These are phyloP conservation scores for Tuber umbilicatum DNA, from an alignment of 495 filamentous ascomycete species.

Conservation along the genomic window DNA sequence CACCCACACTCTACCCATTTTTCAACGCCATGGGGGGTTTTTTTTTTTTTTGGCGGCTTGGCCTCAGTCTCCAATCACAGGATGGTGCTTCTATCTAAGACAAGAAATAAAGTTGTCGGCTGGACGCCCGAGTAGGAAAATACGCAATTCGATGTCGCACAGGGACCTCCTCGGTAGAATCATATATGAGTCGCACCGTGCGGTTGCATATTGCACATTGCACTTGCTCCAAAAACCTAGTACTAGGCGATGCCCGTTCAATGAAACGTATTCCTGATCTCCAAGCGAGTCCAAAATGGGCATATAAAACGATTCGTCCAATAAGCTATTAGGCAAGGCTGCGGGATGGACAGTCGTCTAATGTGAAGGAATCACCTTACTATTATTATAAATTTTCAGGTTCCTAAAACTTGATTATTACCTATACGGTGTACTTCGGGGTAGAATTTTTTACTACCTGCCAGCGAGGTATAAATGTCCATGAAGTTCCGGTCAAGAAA, in stretches of 20 bases:
- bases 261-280: neutral
- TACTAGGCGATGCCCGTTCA: neutral
- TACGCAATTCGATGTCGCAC: neutral
- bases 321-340: neutral
- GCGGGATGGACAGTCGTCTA: neutral
- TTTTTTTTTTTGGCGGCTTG: neutral
- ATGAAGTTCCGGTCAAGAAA: neutral
- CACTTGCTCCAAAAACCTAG: slow-evolving; percentile 37
- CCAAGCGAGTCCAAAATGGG: neutral
- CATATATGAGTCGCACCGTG: slow-evolving; percentile 1
- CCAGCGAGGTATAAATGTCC: slow-evolving; percentile 16
- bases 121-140: neutral
- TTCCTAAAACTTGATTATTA: neutral
- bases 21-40: too few species aligned
- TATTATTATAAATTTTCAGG: neutral
- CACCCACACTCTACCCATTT: neutral
- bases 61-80: neutral
- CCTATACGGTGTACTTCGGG: neutral
- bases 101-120: neutral
- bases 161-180: neutral
- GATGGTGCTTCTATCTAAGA: neutral
- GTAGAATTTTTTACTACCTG: neutral
- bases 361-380: neutral
- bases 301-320: neutral
- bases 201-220: neutral